Percentiles rank a stretch among this genome's conserved stretches.
These are phyloP conservation scores for Sideroxylon spinosum DNA, from an alignment of 179 eudicot species.

Conservation along the genomic window DNA sequence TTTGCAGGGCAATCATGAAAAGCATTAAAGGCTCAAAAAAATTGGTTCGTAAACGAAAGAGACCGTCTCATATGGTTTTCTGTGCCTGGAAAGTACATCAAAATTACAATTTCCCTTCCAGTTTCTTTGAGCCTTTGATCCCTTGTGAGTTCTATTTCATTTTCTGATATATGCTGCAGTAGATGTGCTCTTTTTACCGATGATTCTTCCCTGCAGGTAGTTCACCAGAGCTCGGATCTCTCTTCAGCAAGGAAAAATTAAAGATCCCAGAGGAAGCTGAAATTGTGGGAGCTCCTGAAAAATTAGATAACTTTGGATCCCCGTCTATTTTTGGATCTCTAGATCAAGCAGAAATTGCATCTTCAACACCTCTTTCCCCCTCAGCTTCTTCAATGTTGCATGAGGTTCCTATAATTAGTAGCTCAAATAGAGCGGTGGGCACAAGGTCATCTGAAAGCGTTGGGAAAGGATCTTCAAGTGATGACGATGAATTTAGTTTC, in stretches of 20 bases:
- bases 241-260: slow-evolving; percentile 6
- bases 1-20: slow-evolving; percentile 46
- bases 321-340: slow-evolving; percentile 20
- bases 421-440: slow-evolving; percentile 42
- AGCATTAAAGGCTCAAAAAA: slow-evolving; percentile 49
- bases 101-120: slow-evolving; percentile 35
- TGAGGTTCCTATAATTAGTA: slow-evolving; percentile 28
- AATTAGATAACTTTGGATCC: slow-evolving; percentile 23
- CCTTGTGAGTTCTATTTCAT: slow-evolving; percentile 43
- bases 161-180: neutral
- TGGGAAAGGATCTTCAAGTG: slow-evolving; percentile 23
- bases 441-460: slow-evolving; percentile 28
- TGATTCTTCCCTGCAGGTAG: slow-evolving; percentile 29
- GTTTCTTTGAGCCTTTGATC: slow-evolving; percentile 54
- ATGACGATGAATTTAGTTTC: slow-evolving; percentile 28
- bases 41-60: slow-evolving; percentile 59
- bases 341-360: slow-evolving; percentile 40
- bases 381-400: slow-evolving; percentile 39
- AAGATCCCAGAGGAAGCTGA: slow-evolving; percentile 22
- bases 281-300: slow-evolving; percentile 28
- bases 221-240: slow-evolving; percentile 25
- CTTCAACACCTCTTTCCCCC: slow-evolving; percentile 61
- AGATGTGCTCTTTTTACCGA: slow-evolving; percentile 10
- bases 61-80: slow-evolving; percentile 43
- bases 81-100: slow-evolving; percentile 47